Conservation (phyloP, 805 yeast species). For the Myxozyma geophila region DNA sequence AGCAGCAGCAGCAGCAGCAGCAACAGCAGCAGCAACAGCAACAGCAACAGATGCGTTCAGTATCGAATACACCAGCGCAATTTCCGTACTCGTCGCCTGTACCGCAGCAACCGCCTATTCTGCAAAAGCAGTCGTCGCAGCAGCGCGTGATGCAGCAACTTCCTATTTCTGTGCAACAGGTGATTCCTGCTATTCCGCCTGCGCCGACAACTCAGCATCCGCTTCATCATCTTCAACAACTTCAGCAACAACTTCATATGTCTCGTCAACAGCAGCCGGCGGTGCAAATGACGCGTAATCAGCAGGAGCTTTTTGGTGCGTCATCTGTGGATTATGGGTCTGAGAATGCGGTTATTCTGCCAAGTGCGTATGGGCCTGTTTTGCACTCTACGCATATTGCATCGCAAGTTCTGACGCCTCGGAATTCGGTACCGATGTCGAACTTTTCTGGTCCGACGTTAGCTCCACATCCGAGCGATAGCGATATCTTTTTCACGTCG, state of each 20-base stretch:
- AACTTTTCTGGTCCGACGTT: not conserved
- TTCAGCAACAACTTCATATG: constrained; percentile 27
- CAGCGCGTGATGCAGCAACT: constrained; percentile 19
- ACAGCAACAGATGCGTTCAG: not conserved
- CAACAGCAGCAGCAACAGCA: constrained; percentile 8
- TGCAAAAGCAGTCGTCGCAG: constrained; percentile 8
- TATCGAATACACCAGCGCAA: constrained; percentile 1
- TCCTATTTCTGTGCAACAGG: constrained; percentile 28
- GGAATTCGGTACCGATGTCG: constrained; percentile 2
- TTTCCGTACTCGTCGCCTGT: not conserved
- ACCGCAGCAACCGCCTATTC: constrained; percentile 11
- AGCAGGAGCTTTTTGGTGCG: not conserved
- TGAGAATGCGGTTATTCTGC: constrained; percentile 14
- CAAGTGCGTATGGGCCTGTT: constrained; percentile 27
- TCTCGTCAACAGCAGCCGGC: constrained; percentile 22
- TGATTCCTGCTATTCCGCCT: constrained; percentile 26
- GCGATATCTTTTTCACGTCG: constrained; percentile 32
- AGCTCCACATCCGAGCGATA: constrained; percentile 3
- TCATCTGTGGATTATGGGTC: constrained; percentile 11
- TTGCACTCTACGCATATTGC: constrained; percentile 21
- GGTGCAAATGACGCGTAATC: not conserved
- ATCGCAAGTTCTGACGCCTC: constrained; percentile 12
- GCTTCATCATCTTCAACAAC: constrained; percentile 27
- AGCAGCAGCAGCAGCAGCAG: constrained; percentile 4
- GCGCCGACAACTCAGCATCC: constrained; percentile 24